Evolutionary conservation across 805 yeast species (phyloP), one percentile per base, ranked within the genome.

Genomic region (Kregervanrija fluxuum): DNA sequence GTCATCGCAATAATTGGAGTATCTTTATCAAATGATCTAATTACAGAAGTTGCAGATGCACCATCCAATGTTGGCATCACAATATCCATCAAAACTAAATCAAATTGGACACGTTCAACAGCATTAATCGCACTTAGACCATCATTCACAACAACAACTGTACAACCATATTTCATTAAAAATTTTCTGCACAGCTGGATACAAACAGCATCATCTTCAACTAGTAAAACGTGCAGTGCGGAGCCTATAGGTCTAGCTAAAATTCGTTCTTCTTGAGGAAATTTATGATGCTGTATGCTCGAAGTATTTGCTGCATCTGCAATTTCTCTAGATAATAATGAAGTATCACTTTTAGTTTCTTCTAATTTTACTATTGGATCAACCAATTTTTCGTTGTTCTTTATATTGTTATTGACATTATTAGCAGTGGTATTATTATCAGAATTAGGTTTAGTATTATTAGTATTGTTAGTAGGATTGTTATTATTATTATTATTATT

Each of bases 1-100:
- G 96, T 87, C 95, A 87, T 87, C 30, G 95, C 95, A 52, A 93
- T 83, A 50, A 93, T 86, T 11, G 98, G 98, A 0, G 96, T 87
- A 43, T 75, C 75, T 15, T 79, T 77, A 61, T 89, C 95, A 59
- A 87, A 86, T 14, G 83, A 79, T 53, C 98, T 73, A 40, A 93
- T 88, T 37, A 91, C 79, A 35, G 91, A 83, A 1, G 96, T 85
- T 1, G 96, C 96, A 2, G 95, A 82, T 15, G 90, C 89, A 56
- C 96, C 88, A 67, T 87, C 88, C 54, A 85, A 64, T 59, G 83
- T 85, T 11, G 95, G 95, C 93, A 85, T 85, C 16, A 85, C 91
- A 42, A 85, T 85, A 65, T 85, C 95, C 95, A 85, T 85, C 37
- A 85, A 62, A 1, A 85, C 91, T 47, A 85, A 66, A 62, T 84